Conservation (phyloP, 768 basidiomycete genomes). For the Russula abietina region DNA sequence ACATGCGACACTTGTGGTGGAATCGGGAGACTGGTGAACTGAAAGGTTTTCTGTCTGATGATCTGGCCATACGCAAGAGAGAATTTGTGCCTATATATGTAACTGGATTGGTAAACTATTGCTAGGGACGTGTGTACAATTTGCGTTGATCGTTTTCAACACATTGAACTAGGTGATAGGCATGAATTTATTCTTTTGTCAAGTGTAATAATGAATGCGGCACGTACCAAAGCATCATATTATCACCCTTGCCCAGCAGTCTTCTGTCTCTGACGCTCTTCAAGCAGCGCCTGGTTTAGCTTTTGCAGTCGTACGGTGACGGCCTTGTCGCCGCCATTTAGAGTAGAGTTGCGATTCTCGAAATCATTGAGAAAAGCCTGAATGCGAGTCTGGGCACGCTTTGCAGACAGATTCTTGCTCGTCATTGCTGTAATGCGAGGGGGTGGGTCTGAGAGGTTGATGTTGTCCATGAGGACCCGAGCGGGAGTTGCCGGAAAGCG, state of each 20-base stretch:
- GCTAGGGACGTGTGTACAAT: background rate
- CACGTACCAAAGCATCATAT: background rate
- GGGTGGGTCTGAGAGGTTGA: constrained; percentile 27
- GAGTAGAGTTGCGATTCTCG: constrained; percentile 29
- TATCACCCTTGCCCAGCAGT: background rate
- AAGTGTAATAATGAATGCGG: background rate
- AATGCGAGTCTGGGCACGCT: constrained; percentile 28
- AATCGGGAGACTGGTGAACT: constrained; percentile 42
- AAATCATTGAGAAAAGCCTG: constrained; percentile 32
- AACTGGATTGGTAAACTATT: background rate
- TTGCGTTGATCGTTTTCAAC: background rate
- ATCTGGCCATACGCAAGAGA: background rate
- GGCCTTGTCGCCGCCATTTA: constrained; percentile 34
- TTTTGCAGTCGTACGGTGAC: constrained; percentile 35
- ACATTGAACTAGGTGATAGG: background rate
- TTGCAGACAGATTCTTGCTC: constrained; percentile 27
- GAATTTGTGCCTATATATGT: background rate
- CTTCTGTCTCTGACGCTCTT: constrained; percentile 26
- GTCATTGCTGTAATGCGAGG: constrained; percentile 12
- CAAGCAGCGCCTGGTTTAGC: constrained; percentile 31
- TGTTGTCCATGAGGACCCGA: constrained; percentile 17
- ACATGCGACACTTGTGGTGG: constrained; percentile 58
- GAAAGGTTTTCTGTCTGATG: background rate
- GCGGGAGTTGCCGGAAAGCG: constrained; percentile 10
- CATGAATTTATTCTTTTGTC: background rate